These are phyloP conservation scores for Proliferodiscus dingleyae DNA, from an alignment of 2,329 filamentous ascomycete genomes.

Conservation along the genomic window DNA sequence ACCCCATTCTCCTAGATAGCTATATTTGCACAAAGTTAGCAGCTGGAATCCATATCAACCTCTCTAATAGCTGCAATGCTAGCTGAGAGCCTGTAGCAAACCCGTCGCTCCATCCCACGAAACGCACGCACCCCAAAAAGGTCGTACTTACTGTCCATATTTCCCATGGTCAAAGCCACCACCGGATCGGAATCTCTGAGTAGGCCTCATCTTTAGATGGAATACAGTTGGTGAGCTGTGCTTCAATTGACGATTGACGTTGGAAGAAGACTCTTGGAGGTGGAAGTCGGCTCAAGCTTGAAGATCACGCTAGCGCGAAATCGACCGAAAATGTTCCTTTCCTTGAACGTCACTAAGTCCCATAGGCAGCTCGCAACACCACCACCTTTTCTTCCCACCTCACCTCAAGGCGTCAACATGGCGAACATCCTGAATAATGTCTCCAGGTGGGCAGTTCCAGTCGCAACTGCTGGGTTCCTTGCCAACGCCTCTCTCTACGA, in stretches of 20 bases:
- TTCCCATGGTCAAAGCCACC: slow-evolving; percentile 31
- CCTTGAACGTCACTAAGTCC: slow-evolving; percentile 3
- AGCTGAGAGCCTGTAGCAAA: slow-evolving; percentile 5
- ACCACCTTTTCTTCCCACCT: slow-evolving; percentile 8
- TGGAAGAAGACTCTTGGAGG: slow-evolving; percentile 8
- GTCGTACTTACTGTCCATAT: slow-evolving; percentile 32
- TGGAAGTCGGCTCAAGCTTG: slow-evolving; percentile 18
- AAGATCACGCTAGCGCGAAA: slow-evolving; percentile 24
- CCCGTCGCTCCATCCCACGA: slow-evolving; percentile 5
- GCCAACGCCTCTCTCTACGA: slow-evolving; percentile 87
- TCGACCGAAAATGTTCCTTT: slow-evolving; percentile 25
- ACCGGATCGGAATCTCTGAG: slow-evolving; percentile 30
- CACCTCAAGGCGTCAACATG: slow-evolving; percentile 30
- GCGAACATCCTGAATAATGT: slow-evolving; percentile 53
- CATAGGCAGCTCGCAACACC: slow-evolving; percentile 9
- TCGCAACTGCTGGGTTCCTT: slow-evolving; percentile 61
- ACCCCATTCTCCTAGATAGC: slow-evolving; percentile 32
- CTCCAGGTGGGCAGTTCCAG: slow-evolving; percentile 69
- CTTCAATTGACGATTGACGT: slow-evolving; percentile 22
- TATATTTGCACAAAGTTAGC: slow-evolving; percentile 23
- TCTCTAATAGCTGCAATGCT: slow-evolving; percentile 7
- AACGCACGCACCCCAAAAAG: slow-evolving; percentile 8
- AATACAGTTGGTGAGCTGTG: too few relatives aligned
- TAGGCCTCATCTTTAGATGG: slow-evolving; percentile 33
- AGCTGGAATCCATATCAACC: not conserved